A percentile compares a stretch with the other conserved stretches of the same genome.
Conservation (phyloP, 768 basidiomycete species). For the Pseudohyphozyma bogoriensis region DNA sequence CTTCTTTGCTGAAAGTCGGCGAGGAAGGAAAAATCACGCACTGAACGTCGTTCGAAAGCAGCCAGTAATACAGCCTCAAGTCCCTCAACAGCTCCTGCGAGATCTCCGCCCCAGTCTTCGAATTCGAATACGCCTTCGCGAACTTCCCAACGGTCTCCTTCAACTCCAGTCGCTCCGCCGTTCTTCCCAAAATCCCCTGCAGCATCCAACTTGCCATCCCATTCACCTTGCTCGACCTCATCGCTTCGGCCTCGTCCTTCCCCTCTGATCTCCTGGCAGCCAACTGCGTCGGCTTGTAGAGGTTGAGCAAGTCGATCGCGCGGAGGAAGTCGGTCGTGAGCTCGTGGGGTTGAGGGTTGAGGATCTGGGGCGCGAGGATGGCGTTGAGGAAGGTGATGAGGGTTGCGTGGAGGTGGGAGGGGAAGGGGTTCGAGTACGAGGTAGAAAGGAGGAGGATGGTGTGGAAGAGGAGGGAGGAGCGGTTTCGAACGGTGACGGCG, state of each 20-base stretch:
- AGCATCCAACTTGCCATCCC: slow-evolving; percentile 27
- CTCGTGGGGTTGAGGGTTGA: slow-evolving; percentile 27
- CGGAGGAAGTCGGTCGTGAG: slow-evolving; percentile 29
- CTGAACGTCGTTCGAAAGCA: slow-evolving; percentile 26
- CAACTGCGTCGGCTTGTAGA: slow-evolving; percentile 28
- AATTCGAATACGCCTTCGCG: slow-evolving; percentile 21
- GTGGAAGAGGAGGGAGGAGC: slow-evolving; percentile 21
- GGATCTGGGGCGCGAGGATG: slow-evolving; percentile 28
- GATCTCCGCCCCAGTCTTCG: slow-evolving; percentile 13
- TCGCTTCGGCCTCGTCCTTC: slow-evolving; percentile 19
- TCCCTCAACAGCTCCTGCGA: slow-evolving; percentile 12
- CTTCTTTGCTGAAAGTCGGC: not conserved
- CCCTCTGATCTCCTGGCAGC: slow-evolving; percentile 19
- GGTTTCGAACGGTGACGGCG: slow-evolving; percentile 5
- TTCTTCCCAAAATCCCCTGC: slow-evolving; percentile 21
- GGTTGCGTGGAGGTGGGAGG: slow-evolving; percentile 24
- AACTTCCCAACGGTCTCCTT: slow-evolving; percentile 9
- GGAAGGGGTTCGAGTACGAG: slow-evolving; percentile 27
- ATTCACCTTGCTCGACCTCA: slow-evolving; percentile 23
- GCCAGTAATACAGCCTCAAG: slow-evolving; percentile 23
- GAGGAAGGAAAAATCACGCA: not conserved
- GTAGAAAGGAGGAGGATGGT: slow-evolving; percentile 25
- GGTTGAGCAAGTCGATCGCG: slow-evolving; percentile 22
- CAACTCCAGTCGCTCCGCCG: slow-evolving; percentile 21
- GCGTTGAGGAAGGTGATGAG: slow-evolving; percentile 27